Conservation (phyloP, 1,284 basidiomycete species). For the Cryptococcus sp. region DNA sequence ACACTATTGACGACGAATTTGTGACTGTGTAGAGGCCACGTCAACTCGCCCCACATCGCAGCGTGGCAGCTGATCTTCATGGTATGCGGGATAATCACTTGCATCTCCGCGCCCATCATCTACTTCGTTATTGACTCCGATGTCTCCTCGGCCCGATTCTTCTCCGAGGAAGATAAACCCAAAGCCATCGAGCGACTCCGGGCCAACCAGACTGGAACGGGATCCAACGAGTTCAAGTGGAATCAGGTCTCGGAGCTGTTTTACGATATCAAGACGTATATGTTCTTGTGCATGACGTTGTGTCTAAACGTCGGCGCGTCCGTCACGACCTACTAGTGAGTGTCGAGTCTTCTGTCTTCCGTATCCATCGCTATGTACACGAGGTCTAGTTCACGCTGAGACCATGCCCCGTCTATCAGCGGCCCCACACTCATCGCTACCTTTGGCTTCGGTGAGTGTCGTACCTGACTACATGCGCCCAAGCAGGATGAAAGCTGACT, state of each 20-base stretch:
- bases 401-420: conserved; percentile 9
- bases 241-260: conserved; percentile 49
- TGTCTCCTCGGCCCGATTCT: conserved; percentile 49
- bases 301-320: conserved; percentile 45
- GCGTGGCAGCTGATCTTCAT: conserved; percentile 53
- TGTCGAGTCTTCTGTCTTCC: background rate
- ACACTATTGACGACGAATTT: background rate
- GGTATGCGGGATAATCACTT: conserved; percentile 41
- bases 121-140: conserved; percentile 46
- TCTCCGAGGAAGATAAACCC: conserved; percentile 47
- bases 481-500: no score
- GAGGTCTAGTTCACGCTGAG: conserved; percentile 2
- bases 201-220: conserved; percentile 53
- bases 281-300: conserved; percentile 48
- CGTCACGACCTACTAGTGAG: conserved; percentile 41
- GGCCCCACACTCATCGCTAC: conserved; percentile 40
- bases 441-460: conserved; percentile 37
- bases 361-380: conserved; percentile 13
- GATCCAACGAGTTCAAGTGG: conserved; percentile 48
- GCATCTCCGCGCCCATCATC: conserved; percentile 46
- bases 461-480: background rate
- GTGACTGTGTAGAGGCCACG: conserved; percentile 34
- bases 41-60: conserved; percentile 35
- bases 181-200: conserved; percentile 53
- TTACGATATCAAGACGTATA: conserved; percentile 48